Percentiles rank a stretch among this genome's conserved stretches.
phyloP scores from a whole-genome alignment of 2,329 filamentous ascomycete species.

The Colletotrichum salicis region DNA sequence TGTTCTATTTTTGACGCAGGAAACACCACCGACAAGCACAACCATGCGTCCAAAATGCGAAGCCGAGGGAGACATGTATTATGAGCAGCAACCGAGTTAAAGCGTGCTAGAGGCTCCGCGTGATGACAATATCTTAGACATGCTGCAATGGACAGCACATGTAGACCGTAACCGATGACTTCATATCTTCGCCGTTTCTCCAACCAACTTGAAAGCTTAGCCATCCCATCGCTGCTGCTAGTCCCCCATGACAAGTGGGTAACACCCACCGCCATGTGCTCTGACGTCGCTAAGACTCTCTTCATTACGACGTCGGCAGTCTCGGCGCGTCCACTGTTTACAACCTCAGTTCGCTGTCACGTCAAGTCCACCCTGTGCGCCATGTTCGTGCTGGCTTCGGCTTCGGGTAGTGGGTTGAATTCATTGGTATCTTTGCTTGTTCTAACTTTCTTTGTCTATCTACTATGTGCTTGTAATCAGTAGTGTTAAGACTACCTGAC shows the following conservation, averaged over 20 bases:
- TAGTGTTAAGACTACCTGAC: too few relatives aligned
- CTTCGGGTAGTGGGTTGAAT: neutral
- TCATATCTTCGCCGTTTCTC: neutral
- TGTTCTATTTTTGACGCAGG: neutral
- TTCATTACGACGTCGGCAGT: neutral
- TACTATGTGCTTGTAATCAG: too few relatives aligned
- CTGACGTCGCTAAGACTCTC: neutral
- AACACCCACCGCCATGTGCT: neutral
- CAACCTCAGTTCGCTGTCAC: neutral
- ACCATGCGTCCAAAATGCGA: neutral
- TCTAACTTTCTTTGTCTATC: too few relatives aligned
- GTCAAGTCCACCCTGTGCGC: neutral
- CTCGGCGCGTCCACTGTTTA: neutral
- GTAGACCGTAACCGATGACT: neutral
- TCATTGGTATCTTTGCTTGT: neutral
- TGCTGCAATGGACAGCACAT: neutral
- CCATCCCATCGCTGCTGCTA: neutral
- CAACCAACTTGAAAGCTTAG: neutral
- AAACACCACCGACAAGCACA: neutral
- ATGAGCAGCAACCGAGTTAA: neutral
- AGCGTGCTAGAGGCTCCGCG: neutral
- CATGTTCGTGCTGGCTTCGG: neutral
- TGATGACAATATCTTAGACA: neutral
- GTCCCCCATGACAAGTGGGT: neutral
- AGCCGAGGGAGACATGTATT: neutral